phyloP scores from a whole-genome alignment of 495 filamentous ascomycete species.

The Aspergillus avenaceus region DNA sequence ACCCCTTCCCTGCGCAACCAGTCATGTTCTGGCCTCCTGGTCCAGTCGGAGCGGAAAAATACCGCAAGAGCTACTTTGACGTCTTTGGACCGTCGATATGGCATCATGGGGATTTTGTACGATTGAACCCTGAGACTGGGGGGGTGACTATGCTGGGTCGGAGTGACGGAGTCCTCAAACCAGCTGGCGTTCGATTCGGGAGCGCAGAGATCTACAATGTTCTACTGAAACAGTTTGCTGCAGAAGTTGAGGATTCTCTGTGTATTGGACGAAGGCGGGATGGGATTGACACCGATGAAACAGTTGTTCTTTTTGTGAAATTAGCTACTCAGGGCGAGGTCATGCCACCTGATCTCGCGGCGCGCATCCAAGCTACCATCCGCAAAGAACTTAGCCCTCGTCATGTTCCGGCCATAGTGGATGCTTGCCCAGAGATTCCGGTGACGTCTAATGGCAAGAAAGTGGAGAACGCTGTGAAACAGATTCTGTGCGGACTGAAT shows the following conservation, averaged over 20 bases:
- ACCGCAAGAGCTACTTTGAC: conserved; percentile 83
- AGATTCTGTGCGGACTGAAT: conserved; percentile 82
- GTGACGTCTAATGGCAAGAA: conserved; percentile 93
- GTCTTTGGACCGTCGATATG: conserved; percentile 67
- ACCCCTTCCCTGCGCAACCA: conserved; percentile 87
- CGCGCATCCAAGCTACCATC: conserved; percentile 58
- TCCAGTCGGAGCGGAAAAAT: conserved; percentile 62
- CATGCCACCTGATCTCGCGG: conserved; percentile 43
- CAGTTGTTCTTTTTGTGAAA: conserved; percentile 80
- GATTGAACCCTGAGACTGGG: conserved; percentile 67
- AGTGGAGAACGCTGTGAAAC: conserved; percentile 89
- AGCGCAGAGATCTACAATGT: conserved; percentile 91
- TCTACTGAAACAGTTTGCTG: conserved; percentile 73
- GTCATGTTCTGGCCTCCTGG: conserved; percentile 77
- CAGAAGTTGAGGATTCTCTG: conserved; percentile 74
- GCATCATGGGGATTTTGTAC: conserved; percentile 95
- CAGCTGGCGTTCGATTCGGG: conserved; percentile 81
- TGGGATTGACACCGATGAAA: conserved; percentile 69
- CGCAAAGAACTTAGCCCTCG: conserved; percentile 74
- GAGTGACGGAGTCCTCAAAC: conserved; percentile 88
- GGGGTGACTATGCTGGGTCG: conserved; percentile 83
- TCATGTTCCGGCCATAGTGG: conserved; percentile 80
- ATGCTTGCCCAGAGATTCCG: conserved; percentile 75
- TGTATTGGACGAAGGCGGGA: conserved; percentile 76
- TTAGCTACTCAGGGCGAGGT: conserved; percentile 45